Evolutionary conservation across 129 eudicot species (phyloP).

Genomic region (Centrapalus pauciflorus): DNA sequence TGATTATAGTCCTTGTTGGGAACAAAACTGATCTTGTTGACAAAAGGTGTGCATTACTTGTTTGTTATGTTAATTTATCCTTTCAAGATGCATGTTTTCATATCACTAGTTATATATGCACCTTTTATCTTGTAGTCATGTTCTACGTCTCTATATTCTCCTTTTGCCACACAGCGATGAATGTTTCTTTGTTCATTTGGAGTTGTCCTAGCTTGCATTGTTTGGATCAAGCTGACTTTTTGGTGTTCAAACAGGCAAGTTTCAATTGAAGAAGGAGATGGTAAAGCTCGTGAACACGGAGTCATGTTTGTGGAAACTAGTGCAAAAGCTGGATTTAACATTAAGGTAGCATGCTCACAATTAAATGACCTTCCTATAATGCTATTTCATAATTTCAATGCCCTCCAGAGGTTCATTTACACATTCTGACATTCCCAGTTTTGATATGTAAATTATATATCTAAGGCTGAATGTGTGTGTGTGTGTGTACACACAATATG

Average conservation of each 20-base stretch:
- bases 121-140: neutral
- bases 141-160: neutral
- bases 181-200: neutral
- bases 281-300: conserved; percentile 57
- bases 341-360: conserved; percentile 44
- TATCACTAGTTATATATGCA: neutral
- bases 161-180: neutral
- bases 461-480: too few species aligned
- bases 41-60: conserved; percentile 55
- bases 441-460: too few species aligned
- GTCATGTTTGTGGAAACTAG: conserved; percentile 83
- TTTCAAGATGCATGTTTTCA: neutral
- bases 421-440: too few species aligned
- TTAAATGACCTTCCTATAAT: neutral
- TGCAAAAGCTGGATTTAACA: conserved; percentile 81
- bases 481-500: too few species aligned
- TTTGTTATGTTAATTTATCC: neutral
- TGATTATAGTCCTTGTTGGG: conserved; percentile 86
- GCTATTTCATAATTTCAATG: too few species aligned
- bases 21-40: conserved; percentile 96
- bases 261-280: conserved; percentile 77
- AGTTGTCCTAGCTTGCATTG: neutral
- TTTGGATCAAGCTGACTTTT: neutral
- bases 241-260: conserved; percentile 58
- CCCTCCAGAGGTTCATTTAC: too few species aligned